phyloP scores from a whole-genome alignment of 768 basidiomycete species.

The Phaeotremella skinneri region DNA sequence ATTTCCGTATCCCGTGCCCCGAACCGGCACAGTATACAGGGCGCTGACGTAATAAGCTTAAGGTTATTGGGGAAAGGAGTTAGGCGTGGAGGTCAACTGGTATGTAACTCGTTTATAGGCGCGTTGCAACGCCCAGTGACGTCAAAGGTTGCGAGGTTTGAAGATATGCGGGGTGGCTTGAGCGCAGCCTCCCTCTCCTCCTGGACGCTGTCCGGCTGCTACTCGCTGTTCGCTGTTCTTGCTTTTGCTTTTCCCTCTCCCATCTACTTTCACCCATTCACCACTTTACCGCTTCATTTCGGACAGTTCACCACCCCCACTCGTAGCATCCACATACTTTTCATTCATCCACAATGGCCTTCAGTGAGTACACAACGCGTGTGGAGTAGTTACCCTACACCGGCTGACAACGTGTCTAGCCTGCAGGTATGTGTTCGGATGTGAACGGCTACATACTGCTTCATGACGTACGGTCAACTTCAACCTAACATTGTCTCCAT shows the following conservation, averaged over 20 bases:
- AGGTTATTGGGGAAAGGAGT: too few relatives aligned
- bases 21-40: too few relatives aligned
- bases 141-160: too few relatives aligned
- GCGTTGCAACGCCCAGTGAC: too few relatives aligned
- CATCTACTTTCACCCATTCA: background rate
- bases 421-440: constrained; percentile 6
- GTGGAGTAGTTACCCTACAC: background rate
- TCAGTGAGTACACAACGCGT: constrained; percentile 32
- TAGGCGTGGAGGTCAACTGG: too few relatives aligned
- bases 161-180: background rate
- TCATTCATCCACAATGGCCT: constrained; percentile 30
- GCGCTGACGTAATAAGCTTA: too few relatives aligned
- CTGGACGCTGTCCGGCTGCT: background rate
- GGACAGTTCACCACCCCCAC: background rate
- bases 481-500: background rate
- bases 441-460: too few relatives aligned
- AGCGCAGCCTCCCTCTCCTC: background rate
- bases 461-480: background rate
- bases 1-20: too few relatives aligned
- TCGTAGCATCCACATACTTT: background rate
- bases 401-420: background rate
- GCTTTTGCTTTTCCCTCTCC: background rate
- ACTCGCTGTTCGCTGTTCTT: background rate
- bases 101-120: too few relatives aligned
- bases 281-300: background rate